Conservation (phyloP, 495 filamentous ascomycete species). For the Elasticomyces elasticus region DNA sequence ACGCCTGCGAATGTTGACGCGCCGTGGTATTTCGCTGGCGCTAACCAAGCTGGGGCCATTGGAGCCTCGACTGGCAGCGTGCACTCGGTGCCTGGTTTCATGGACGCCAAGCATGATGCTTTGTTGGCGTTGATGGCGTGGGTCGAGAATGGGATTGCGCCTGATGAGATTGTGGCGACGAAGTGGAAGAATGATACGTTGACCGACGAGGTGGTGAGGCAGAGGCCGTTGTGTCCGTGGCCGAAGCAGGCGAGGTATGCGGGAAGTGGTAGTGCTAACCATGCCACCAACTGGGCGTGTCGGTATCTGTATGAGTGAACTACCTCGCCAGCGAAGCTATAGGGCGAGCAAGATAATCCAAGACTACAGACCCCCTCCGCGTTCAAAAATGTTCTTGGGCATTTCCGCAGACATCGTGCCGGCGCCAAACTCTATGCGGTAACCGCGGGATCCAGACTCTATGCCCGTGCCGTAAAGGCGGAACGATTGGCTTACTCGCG, state of each 20-base stretch:
- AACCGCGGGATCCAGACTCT: no score
- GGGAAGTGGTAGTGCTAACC: slow-evolving; percentile 19
- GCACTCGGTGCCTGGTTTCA: slow-evolving; percentile 34
- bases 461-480: no score
- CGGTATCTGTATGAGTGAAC: background rate
- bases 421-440: no score
- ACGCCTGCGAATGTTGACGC: slow-evolving; percentile 26
- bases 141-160: slow-evolving; percentile 37
- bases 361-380: no score
- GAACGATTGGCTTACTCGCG: no score
- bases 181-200: slow-evolving; percentile 26
- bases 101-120: slow-evolving; percentile 37
- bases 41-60: slow-evolving; percentile 15
- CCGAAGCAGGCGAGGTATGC: slow-evolving; percentile 23
- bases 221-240: slow-evolving; percentile 29
- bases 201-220: slow-evolving; percentile 19
- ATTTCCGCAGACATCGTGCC: no score
- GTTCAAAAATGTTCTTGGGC: no score
- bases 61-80: slow-evolving; percentile 4
- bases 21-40: slow-evolving; percentile 31
- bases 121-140: slow-evolving; percentile 43
- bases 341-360: no score
- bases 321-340: no score
- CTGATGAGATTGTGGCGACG: slow-evolving; percentile 26
- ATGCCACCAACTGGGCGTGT: slow-evolving; percentile 26